Conservation (phyloP, 2,329 filamentous ascomycete genomes). For the Myriangium duriaei region DNA sequence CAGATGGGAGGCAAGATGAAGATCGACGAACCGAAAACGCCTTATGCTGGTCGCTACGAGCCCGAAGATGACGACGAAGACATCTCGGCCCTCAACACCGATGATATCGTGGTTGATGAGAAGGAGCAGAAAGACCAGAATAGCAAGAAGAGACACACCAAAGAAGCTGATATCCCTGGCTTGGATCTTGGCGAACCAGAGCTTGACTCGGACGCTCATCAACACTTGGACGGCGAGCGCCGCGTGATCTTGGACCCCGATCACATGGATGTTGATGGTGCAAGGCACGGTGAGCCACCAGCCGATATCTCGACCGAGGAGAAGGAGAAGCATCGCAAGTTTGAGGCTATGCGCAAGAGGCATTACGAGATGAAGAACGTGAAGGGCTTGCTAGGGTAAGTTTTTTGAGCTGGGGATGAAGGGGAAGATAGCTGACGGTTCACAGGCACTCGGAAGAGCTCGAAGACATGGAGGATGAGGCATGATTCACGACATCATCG, state of each 20-base stretch:
- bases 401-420: too few species aligned
- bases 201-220: conserved; percentile 28
- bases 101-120: conserved; percentile 58
- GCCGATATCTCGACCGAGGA: conserved; percentile 51
- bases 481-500: neutral
- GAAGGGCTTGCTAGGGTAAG: conserved; percentile 68
- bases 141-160: conserved; percentile 31
- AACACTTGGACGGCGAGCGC: conserved; percentile 45
- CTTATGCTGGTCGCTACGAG: conserved; percentile 86
- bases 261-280: conserved; percentile 27
- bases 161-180: conserved; percentile 75
- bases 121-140: conserved; percentile 41
- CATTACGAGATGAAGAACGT: conserved; percentile 99
- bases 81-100: conserved; percentile 50
- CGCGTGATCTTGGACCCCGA: conserved; percentile 64
- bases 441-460: conserved; percentile 30
- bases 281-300: conserved; percentile 48
- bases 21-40: conserved; percentile 96
- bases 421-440: too few species aligned
- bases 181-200: conserved; percentile 89
- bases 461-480: conserved; percentile 26
- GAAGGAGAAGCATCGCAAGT: conserved; percentile 78
- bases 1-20: conserved; percentile 96
- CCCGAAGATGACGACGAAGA: conserved; percentile 78
- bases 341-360: conserved; percentile 84